Evolutionary conservation across 805 yeast genomes (phyloP), one percentile per base, ranked within the genome.

Genomic region (Komagataella kurtzmanii): DNA sequence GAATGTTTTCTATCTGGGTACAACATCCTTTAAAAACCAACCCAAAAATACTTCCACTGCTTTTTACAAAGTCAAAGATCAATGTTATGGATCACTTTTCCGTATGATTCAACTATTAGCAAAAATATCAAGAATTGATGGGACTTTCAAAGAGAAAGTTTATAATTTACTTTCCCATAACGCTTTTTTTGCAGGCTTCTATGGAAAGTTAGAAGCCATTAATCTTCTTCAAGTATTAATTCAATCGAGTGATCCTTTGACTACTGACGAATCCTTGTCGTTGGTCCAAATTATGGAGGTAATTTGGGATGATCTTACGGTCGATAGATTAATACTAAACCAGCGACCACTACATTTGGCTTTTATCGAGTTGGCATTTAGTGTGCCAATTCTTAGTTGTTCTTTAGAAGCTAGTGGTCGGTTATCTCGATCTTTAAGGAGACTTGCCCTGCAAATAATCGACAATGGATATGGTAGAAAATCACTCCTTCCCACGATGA

Each of bases 271-370:
- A 50, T 76, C 18, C 61, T 70, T 14, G 65, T 62, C 2, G 64
- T 21, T 45, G 6, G 30, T 45, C 7, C 10, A 7, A 8, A 19
- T 72, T 17, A 53, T 77, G 46, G 58, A 64, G 1, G 59, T 64
- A 0, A 69, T 85, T 17, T 87, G 96, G 93, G 66, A 65, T 3
- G 74, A 72, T 19, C 59, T 88, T 21, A 72, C 72, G 17, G 71
- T 74, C 1, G 82, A 80, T 8, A 69, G 95, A 49, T 66, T 88
- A 44, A 76, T 82, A 24, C 67, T 86, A 45, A 76, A 77, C 47
- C 93, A 88, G 55, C 77, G 80, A 50, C 72, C 72, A 12, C 69
- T 87, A 48, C 96, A 89, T 57, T 60, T 76, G 12, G 53, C 59
- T 0, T 69, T 85, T 24, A 79, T 88, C 21, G 66, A 74, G n/a